A percentile compares a stretch with the other conserved stretches of the same genome.
Evolutionary conservation across 805 yeast genomes (phyloP).

Genomic region (Peterozyma xylosa): DNA sequence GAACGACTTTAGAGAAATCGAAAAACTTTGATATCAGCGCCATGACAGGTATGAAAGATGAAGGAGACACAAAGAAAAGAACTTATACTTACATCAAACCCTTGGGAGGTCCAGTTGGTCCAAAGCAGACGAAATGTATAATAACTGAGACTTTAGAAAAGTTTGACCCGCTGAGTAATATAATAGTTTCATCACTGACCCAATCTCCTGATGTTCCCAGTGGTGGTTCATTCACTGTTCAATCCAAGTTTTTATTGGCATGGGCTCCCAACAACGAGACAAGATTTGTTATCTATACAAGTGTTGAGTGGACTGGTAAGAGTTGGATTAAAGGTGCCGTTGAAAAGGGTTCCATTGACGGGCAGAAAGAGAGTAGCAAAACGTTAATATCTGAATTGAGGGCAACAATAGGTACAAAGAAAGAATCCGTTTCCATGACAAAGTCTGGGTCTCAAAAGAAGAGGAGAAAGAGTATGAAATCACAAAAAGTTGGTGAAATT

Average conservation of each 20-base stretch:
- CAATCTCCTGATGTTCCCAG: slow-evolving; percentile 81
- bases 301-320: slow-evolving; percentile 64
- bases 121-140: slow-evolving; percentile 63
- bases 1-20: slow-evolving; percentile 43
- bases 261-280: slow-evolving; percentile 61
- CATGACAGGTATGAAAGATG: slow-evolving; percentile 30
- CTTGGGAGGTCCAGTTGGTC: slow-evolving; percentile 61
- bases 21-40: slow-evolving; percentile 56
- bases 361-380: slow-evolving; percentile 56
- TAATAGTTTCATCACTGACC: slow-evolving; percentile 48
- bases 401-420: slow-evolving; percentile 22
- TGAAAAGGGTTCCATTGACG: slow-evolving; percentile 67
- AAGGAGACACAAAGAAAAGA: slow-evolving; percentile 27
- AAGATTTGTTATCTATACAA: slow-evolving; percentile 41
- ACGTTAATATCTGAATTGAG: slow-evolving; percentile 40
- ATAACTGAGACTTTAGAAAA: slow-evolving; percentile 54
- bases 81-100: slow-evolving; percentile 57
- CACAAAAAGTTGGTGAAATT: slow-evolving; percentile 12
- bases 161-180: slow-evolving; percentile 36
- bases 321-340: slow-evolving; percentile 75
- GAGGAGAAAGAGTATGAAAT: slow-evolving; percentile 13
- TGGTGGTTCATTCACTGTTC: slow-evolving; percentile 58
- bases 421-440: slow-evolving; percentile 7
- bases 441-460: slow-evolving; percentile 11
- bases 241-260: slow-evolving; percentile 46